These are phyloP conservation scores for Diversispora eburnea DNA, from an alignment of 192 early-diverging fungal genomes.

Conservation along the genomic window DNA sequence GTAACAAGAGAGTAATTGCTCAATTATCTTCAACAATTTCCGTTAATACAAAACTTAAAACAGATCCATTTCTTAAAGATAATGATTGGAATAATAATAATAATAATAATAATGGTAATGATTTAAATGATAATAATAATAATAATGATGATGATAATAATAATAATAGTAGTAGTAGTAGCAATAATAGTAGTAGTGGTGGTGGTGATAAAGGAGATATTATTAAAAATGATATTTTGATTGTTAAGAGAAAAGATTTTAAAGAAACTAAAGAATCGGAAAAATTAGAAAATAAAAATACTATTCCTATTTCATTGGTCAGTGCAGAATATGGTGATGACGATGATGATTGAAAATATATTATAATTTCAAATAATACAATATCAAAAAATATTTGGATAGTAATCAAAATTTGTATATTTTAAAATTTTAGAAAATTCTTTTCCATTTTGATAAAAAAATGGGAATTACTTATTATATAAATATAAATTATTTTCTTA, in stretches of 20 bases:
- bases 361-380: not conserved
- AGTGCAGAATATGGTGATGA: conserved; percentile 21
- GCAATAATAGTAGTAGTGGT: not conserved
- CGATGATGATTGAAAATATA: not conserved
- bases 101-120: not conserved
- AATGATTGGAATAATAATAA: conserved; percentile 16
- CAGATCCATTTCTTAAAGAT: conserved; percentile 41
- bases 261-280: not conserved
- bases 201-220: not conserved
- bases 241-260: not conserved
- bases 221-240: conserved; percentile 2
- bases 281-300: not conserved
- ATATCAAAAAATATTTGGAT: not conserved
- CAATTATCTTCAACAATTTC: conserved; percentile 25
- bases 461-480: not conserved
- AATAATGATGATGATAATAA: not conserved
- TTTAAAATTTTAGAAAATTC: not conserved
- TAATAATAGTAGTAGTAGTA: not conserved
- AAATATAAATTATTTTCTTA: too few species aligned
- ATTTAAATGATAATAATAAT: not conserved
- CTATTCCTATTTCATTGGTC: conserved; percentile 4
- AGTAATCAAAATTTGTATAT: not conserved
- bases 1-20: not conserved
- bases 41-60: conserved; percentile 40
- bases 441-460: not conserved